Conservation (phyloP, 805 yeast species). For the Torulaspora maleeae region DNA sequence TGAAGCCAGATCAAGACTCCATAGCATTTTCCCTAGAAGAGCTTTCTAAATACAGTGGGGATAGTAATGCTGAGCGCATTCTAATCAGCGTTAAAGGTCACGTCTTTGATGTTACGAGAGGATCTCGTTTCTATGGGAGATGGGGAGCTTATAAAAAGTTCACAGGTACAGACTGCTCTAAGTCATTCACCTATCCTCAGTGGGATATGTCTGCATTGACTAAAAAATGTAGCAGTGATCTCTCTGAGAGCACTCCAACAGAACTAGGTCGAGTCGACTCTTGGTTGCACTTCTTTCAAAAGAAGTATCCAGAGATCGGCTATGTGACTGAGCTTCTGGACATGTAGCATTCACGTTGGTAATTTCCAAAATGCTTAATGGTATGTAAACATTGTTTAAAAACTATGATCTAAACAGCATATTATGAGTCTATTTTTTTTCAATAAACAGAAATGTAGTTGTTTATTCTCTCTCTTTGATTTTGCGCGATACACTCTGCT, state of each 20-base stretch:
- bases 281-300: constrained; percentile 21
- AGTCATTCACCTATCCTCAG: constrained; percentile 16
- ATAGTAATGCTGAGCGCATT: constrained; percentile 9
- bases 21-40: constrained; percentile 14
- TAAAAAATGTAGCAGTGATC: constrained; percentile 15
- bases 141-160: constrained; percentile 26
- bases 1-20: constrained; percentile 5
- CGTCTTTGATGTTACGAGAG: constrained; percentile 25
- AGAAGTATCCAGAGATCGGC: constrained; percentile 26
- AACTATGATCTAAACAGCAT: too few relatives aligned
- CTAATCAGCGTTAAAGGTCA: constrained; percentile 23
- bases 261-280: constrained; percentile 17
- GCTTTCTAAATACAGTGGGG: constrained; percentile 11
- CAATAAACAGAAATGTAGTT: constrained; percentile 85
- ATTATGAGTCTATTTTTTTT: not conserved
- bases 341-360: not conserved
- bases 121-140: constrained; percentile 22
- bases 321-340: constrained; percentile 5
- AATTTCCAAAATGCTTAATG: not conserved
- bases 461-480: constrained; percentile 89
- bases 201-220: constrained; percentile 21
- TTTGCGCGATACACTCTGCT: constrained; percentile 98
- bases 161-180: constrained; percentile 27
- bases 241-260: constrained; percentile 8
- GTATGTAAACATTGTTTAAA: not conserved